Evolutionary conservation across 2,329 filamentous ascomycete species (phyloP), one percentile per base, ranked within the genome.

Genomic region (Nothophaeocryptopus gaeumannii): DNA sequence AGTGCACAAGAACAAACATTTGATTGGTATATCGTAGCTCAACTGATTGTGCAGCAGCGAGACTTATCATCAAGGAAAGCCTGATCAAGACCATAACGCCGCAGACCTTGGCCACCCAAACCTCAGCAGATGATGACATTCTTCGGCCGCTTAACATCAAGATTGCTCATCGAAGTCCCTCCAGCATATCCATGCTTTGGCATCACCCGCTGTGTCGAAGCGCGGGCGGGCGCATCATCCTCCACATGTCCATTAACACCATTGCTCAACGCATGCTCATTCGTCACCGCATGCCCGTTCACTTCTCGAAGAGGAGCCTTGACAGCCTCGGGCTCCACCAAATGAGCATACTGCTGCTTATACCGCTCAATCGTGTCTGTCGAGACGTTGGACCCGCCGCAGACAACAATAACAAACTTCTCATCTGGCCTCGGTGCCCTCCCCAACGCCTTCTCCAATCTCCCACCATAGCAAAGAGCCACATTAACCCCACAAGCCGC

Each of bases 401-500:
- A 97, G 5, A 96, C 83, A 16, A 95, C 77, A 47, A 96, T 74
- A 2, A 96, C 90, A 8, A 96, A 80, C 57, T 88, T 88, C 66
- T 83, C 86, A 50, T 79, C 72, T 0, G 75, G 73, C 70, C 79
- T 83, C 55, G 89, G 78, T 5, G 32, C 20, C 30, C 85, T 81
- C 0, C 90, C 71, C 8, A 82, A 59, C 2, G 67, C 71, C 59
- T 77, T 74, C 63, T 83, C 78, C 62, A 95, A 65, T 34, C 79
- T 68, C 0, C 79, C 81, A 32, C 80, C 81, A 62, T 89, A 89
- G 52, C 78, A 83, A 2, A 82, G 67, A 1, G 86, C 88, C 8
- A 96, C 71, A 45, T 86, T 87, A 77, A 92, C 89, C 1, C 92
- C 91, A 66, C 92, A 96, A 0, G 90, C 84, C 36, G 86, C 75